Evolutionary conservation across 1,284 basidiomycete genomes (phyloP).

Genomic region (Apiotrichum veenhuisii): DNA sequence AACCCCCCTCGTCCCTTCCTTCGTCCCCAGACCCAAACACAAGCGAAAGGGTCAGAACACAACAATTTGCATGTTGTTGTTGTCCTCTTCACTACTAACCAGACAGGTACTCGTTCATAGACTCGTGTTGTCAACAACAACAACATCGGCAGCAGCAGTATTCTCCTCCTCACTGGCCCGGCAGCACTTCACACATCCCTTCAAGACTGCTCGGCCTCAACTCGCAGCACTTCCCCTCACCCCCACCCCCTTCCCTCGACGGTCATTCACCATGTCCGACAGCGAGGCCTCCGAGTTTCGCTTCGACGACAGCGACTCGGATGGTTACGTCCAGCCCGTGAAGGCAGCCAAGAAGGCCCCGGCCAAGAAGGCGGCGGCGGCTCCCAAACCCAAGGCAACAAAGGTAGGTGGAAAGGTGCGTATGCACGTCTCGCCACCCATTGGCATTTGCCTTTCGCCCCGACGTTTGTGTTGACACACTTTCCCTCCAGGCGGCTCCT

Average conservation of each 20-base stretch:
- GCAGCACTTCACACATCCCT: not conserved
- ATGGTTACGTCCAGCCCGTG: conserved; percentile 31
- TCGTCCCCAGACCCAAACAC: no score
- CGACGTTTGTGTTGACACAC: not conserved
- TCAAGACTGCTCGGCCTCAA: not conserved
- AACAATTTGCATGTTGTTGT: not conserved
- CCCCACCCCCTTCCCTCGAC: not conserved
- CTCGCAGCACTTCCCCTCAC: not conserved
- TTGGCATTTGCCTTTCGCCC: no score
- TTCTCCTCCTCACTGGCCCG: no score
- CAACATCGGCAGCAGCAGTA: no score
- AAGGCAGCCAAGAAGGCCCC: conserved; percentile 30
- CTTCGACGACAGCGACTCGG: conserved; percentile 42
- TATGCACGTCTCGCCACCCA: not conserved
- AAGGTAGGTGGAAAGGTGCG: conserved; percentile 22
- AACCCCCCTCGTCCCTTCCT: no score
- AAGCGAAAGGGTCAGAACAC: no score
- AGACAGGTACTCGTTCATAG: no score
- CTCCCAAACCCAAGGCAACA: conserved; percentile 31
- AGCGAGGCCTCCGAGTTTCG: conserved; percentile 38
- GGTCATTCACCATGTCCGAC: conserved; percentile 39
- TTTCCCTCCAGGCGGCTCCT: conserved; percentile 32
- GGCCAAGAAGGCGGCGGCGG: conserved; percentile 27
- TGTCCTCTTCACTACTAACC: not conserved
- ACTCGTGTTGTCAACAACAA: no score